These are phyloP conservation scores for Oryza officinalis DNA, from an alignment of 176 grass and related monocot genomes.

Conservation along the genomic window DNA sequence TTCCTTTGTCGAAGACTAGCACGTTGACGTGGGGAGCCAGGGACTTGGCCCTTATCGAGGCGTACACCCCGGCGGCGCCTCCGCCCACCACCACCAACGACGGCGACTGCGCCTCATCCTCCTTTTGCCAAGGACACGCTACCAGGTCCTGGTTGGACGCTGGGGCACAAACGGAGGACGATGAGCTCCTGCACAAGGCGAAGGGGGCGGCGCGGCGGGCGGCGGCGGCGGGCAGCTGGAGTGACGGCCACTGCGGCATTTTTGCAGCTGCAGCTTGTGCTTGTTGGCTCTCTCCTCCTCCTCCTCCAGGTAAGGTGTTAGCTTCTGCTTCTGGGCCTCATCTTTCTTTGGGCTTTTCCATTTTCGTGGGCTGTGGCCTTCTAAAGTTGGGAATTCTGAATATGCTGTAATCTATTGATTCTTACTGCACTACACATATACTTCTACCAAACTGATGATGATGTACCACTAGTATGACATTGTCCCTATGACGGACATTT, in stretches of 20 bases:
- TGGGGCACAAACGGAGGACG: slow-evolving; percentile 24
- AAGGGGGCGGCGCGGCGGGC: slow-evolving; percentile 30
- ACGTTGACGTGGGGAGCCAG: slow-evolving; percentile 73
- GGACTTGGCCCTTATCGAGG: slow-evolving; percentile 80
- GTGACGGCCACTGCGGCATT: slow-evolving; percentile 58
- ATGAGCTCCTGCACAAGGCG: slow-evolving; percentile 9
- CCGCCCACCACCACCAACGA: slow-evolving; percentile 81
- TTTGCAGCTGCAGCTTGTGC: too few relatives aligned
- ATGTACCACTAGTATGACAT: too few relatives aligned
- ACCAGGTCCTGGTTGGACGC: slow-evolving; percentile 12
- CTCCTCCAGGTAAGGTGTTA: neutral
- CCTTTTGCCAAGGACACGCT: neutral
- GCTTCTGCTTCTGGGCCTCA: neutral
- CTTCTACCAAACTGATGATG: too few relatives aligned
- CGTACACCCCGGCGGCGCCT: slow-evolving; percentile 85
- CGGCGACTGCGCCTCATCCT: slow-evolving; percentile 33
- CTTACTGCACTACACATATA: too few relatives aligned
- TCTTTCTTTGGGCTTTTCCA: neutral
- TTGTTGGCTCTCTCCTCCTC: too few relatives aligned
- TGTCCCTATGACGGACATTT: too few relatives aligned
- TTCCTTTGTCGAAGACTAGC: slow-evolving; percentile 77
- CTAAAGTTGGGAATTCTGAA: neutral
- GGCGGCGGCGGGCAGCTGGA: slow-evolving; percentile 40
- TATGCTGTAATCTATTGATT: too few relatives aligned
- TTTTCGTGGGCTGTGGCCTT: neutral